These are phyloP conservation scores for Patellifolia procumbens DNA, from an alignment of 179 eudicot genomes.

Conservation along the genomic window DNA sequence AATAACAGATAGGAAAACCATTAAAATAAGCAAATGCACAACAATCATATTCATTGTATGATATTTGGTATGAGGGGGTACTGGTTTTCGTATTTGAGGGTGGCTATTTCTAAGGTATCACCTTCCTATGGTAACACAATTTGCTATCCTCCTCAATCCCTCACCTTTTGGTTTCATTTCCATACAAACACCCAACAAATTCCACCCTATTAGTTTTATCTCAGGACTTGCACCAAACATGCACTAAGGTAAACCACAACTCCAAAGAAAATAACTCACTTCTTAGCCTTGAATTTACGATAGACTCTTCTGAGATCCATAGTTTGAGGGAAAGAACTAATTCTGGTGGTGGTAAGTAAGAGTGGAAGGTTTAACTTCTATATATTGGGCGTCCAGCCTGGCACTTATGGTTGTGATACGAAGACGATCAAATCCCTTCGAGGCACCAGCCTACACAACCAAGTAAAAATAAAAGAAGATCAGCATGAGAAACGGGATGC, in stretches of 20 bases:
- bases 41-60: no score
- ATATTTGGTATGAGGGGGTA: no score
- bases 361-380: slow-evolving; percentile 72
- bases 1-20: no score
- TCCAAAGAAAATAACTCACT: slow-evolving; percentile 42
- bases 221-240: no score
- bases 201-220: no score
- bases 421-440: slow-evolving; percentile 66
- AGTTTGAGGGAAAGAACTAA: slow-evolving; percentile 79
- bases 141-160: no score
- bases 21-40: no score
- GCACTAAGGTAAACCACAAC: not conserved
- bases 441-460: slow-evolving; percentile 50
- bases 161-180: no score
- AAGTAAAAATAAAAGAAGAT: slow-evolving; percentile 12
- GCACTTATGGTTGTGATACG: slow-evolving; percentile 61
- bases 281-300: slow-evolving; percentile 71
- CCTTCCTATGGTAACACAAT: no score
- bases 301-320: slow-evolving; percentile 68
- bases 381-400: slow-evolving; percentile 65
- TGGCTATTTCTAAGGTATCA: no score
- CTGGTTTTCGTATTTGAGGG: no score
- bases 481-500: not conserved
- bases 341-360: slow-evolving; percentile 72
- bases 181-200: no score